Conservation (phyloP, 148 eudicot species). For the Pharnaceum exiguum region DNA sequence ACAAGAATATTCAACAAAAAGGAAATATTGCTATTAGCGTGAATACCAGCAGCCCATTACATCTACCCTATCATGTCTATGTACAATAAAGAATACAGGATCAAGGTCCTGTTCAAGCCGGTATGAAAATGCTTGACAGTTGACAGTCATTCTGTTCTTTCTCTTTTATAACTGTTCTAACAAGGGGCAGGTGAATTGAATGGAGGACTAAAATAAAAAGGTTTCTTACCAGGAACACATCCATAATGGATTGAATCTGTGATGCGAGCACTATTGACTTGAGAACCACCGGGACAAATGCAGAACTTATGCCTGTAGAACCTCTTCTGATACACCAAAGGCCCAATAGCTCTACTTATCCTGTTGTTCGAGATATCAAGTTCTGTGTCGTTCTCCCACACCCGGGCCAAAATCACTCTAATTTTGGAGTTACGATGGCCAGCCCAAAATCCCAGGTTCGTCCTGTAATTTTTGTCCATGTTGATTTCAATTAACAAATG, state of each 20-base stretch:
- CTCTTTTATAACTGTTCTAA: too few relatives aligned
- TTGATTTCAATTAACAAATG: constrained; percentile 2
- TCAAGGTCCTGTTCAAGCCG: too few relatives aligned
- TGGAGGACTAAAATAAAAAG: background rate
- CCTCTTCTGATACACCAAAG: constrained; percentile 57
- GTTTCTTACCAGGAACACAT: constrained; percentile 61
- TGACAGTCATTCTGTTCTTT: too few relatives aligned
- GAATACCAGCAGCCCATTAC: too few relatives aligned
- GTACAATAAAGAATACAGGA: too few relatives aligned
- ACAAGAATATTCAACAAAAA: too few relatives aligned
- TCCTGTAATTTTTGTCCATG: constrained; percentile 42
- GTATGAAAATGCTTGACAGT: too few relatives aligned
- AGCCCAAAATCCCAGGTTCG: constrained; percentile 77
- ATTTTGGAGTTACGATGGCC: constrained; percentile 77
- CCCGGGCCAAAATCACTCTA: constrained; percentile 62
- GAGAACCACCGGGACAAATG: constrained; percentile 86
- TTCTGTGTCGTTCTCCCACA: constrained; percentile 80
- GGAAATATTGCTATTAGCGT: too few relatives aligned
- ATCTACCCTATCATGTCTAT: too few relatives aligned
- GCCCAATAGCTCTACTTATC: constrained; percentile 71
- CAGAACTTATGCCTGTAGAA: constrained; percentile 69
- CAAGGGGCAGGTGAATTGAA: too few relatives aligned
- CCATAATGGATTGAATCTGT: constrained; percentile 82
- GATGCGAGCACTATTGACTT: constrained; percentile 83
- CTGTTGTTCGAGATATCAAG: constrained; percentile 72